Conservation (phyloP, 2,329 filamentous ascomycete genomes). For the Pseudogymnoascus sp. region DNA sequence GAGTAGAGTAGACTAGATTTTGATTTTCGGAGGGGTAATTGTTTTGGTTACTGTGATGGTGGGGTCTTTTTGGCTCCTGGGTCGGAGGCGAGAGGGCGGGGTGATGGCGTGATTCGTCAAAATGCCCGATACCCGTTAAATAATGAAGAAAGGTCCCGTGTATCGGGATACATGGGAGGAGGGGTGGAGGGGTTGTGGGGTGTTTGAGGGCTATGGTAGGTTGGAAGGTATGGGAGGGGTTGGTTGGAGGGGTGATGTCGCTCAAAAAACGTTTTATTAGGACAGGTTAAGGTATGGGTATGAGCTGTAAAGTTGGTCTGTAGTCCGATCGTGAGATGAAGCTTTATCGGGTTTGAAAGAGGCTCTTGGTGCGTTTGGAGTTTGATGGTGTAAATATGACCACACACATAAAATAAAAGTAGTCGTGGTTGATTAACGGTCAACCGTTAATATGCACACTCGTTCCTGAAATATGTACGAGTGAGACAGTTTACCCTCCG, state of each 20-base stretch:
- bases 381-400: neutral
- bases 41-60: neutral
- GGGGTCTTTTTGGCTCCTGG: neutral
- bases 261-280: neutral
- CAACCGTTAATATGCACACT: neutral
- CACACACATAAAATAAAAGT: neutral
- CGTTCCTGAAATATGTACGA: neutral
- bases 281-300: neutral
- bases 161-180: neutral
- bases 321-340: neutral
- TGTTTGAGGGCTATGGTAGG: neutral
- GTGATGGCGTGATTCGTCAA: neutral
- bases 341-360: neutral
- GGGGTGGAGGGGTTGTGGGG: slow-evolving; percentile 4
- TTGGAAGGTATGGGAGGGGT: neutral
- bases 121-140: slow-evolving; percentile 6
- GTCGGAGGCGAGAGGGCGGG: slow-evolving; percentile 4
- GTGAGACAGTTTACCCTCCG: neutral
- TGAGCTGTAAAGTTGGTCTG: neutral
- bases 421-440: neutral
- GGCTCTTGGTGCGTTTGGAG: neutral
- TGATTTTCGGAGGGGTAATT: slow-evolving; percentile 1
- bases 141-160: neutral
- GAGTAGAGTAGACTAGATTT: neutral
- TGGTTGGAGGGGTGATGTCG: slow-evolving; percentile 5